Evolutionary conservation across 1,139 yeast genomes (phyloP), one percentile per base, ranked within the genome.

Genomic region (Pichia sp.): DNA sequence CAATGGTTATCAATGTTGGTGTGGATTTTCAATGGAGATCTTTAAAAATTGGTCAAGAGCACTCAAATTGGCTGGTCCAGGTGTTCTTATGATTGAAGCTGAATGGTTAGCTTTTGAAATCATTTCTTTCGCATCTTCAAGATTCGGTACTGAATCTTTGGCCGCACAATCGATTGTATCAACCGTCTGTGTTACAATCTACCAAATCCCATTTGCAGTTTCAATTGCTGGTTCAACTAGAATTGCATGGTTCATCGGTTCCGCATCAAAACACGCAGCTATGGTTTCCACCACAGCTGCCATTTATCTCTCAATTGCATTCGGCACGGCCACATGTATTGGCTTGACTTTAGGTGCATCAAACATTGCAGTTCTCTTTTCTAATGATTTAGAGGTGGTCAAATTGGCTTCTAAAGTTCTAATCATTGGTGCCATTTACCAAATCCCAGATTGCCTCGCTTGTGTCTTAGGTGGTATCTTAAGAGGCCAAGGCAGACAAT

Each of bases 211-310:
- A 6, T 83, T 84, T 67, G 88, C 91, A 1, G 71, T 84, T 44
- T 78, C 87, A 8, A 83, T 85, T 44, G 88, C 90, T 4, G 76
- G 87, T 1, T 80, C 90, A 12, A 84, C 93, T 0, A 73, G 93
- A 66, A 76, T 85, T 38, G 94, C 93, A 1, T 83, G 88, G 79
- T 83, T 72, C 57, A 76, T 85, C 52, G 94, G 94, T 9, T 85
- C 89, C 1, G 86, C 86, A 0, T 73, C 83, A 3, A 76, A 72
- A 49, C 54, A 59, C 18, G 70, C 83, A 0, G 79, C 84, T 0
- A 60, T 65, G n/a, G 67, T 65, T 2, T 72, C 72, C 5, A 57
- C 71, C 0, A 60, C 66, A 15, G 75, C 81, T 0, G 64, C 81
- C 2, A 58, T 80, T 34, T 42, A 63, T 8, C 54, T 72, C 2